Percentiles rank a stretch among this genome's conserved stretches.
phyloP scores from a whole-genome alignment of 2,329 filamentous ascomycete genomes.

The Oidium heveae region DNA sequence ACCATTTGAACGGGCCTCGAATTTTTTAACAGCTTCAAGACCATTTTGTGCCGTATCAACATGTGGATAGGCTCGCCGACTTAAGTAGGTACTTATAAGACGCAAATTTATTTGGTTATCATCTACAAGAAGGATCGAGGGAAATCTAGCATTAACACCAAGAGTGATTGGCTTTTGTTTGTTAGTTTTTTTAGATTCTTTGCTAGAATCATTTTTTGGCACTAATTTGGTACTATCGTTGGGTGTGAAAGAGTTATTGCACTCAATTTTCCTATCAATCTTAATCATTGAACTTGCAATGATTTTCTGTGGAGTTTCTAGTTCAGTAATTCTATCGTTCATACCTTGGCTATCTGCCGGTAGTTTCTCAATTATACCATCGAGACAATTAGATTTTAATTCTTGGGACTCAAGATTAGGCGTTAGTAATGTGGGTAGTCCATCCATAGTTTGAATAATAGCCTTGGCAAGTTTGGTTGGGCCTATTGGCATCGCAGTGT shows the following conservation, averaged over 20 bases:
- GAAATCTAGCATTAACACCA: neutral
- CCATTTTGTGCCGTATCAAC: slow-evolving; percentile 21
- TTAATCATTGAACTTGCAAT: slow-evolving; percentile 12
- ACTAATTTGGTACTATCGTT: neutral
- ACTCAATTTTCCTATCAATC: neutral
- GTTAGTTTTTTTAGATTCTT: neutral
- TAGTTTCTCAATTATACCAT: slow-evolving; percentile 11
- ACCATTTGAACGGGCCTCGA: slow-evolving; percentile 14
- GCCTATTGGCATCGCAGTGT: slow-evolving; percentile 12
- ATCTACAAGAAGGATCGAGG: slow-evolving; percentile 16
- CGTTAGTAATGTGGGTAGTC: slow-evolving; percentile 3
- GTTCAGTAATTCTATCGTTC: slow-evolving; percentile 8
- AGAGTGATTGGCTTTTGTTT: neutral
- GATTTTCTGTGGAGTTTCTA: slow-evolving; percentile 12
- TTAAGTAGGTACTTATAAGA: slow-evolving; percentile 15
- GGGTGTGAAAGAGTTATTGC: neutral
- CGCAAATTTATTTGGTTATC: slow-evolving; percentile 20
- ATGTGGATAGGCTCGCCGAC: slow-evolving; percentile 16
- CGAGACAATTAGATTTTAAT: slow-evolving; percentile 7
- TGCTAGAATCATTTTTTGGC: neutral
- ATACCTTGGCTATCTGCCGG: slow-evolving; percentile 7
- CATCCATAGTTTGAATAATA: slow-evolving; percentile 9
- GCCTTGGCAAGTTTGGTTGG: slow-evolving; percentile 13
- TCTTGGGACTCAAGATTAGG: slow-evolving; percentile 3
- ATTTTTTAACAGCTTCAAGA: slow-evolving; percentile 21